Conservation (phyloP, 1,284 basidiomycete species). For the Ganoderma sinense region DNA sequence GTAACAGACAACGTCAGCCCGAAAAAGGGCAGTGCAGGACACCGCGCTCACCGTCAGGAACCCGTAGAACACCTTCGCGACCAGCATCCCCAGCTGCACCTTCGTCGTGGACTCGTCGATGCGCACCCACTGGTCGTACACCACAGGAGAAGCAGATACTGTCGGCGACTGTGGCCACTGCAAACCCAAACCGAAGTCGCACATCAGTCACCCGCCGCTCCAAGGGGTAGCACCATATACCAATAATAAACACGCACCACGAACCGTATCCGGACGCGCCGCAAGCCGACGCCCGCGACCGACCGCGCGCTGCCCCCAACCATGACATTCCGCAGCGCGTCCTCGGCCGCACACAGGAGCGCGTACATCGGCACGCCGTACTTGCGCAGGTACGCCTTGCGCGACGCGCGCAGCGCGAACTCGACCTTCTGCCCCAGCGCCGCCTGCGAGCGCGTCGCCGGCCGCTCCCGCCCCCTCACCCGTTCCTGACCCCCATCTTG, state of each 20-base stretch:
- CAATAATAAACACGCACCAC: conserved; percentile 10
- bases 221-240: no score
- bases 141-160: neutral
- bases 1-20: neutral
- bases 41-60: conserved; percentile 23
- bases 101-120: conserved; percentile 11
- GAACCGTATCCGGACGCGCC: conserved; percentile 17
- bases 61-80: conserved; percentile 18
- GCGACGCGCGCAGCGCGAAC: conserved; percentile 13
- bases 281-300: conserved; percentile 12
- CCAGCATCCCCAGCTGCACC: conserved; percentile 22
- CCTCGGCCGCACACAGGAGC: conserved; percentile 17
- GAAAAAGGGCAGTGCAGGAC: no score
- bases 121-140: conserved; percentile 22
- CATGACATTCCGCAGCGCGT: conserved; percentile 15
- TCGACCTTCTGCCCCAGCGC: conserved; percentile 16
- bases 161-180: conserved; percentile 24
- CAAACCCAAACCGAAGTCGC: no score
- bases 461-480: neutral
- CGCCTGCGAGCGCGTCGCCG: conserved; percentile 22
- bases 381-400: conserved; percentile 1
- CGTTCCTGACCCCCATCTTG: no score
- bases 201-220: neutral
- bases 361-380: conserved; percentile 27
- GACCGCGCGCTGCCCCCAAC: neutral